Percentiles rank a stretch among this genome's conserved stretches.
Conservation (phyloP, 345 rosid species). For the Aquilaria sinensis region DNA sequence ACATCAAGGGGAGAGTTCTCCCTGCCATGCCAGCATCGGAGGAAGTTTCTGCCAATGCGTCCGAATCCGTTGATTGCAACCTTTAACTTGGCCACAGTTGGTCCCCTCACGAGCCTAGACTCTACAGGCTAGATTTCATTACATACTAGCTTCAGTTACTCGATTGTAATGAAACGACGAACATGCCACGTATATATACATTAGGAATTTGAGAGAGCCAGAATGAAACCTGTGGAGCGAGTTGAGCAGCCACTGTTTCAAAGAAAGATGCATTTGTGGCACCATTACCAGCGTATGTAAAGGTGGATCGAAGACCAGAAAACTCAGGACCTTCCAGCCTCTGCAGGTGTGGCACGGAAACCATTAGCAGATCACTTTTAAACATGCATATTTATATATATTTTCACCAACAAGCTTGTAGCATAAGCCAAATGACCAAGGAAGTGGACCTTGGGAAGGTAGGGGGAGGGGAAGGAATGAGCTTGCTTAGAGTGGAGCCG, state of each 20-base stretch:
- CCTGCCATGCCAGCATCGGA: constrained; percentile 98
- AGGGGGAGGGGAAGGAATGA: constrained; percentile 64
- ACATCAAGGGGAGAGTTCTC: constrained; percentile 92
- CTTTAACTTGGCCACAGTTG: constrained; percentile 79
- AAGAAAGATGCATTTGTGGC: constrained; percentile 56
- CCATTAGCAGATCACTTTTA: constrained; percentile 3
- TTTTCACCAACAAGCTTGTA: background rate
- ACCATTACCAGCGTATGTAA: constrained; percentile 27
- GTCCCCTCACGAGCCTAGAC: constrained; percentile 48
- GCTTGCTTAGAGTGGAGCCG: constrained; percentile 50
- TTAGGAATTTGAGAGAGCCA: too few relatives aligned
- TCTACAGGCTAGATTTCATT: constrained; percentile 33
- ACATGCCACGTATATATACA: too few relatives aligned
- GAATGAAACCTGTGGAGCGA: constrained; percentile 50
- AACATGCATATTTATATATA: constrained; percentile 1
- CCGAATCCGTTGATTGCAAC: constrained; percentile 98
- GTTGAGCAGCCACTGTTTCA: constrained; percentile 69
- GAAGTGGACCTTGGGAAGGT: constrained; percentile 58
- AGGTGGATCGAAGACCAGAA: constrained; percentile 61
- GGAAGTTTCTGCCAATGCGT: constrained; percentile 96
- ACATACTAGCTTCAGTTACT: too few relatives aligned
- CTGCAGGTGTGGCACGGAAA: constrained; percentile 27
- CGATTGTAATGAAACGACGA: too few relatives aligned
- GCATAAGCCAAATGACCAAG: background rate
- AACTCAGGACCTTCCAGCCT: constrained; percentile 68